A percentile compares a stretch with the other conserved stretches of the same genome.
Evolutionary conservation across 805 yeast genomes (phyloP).

Genomic region (Starmerella cellae): DNA sequence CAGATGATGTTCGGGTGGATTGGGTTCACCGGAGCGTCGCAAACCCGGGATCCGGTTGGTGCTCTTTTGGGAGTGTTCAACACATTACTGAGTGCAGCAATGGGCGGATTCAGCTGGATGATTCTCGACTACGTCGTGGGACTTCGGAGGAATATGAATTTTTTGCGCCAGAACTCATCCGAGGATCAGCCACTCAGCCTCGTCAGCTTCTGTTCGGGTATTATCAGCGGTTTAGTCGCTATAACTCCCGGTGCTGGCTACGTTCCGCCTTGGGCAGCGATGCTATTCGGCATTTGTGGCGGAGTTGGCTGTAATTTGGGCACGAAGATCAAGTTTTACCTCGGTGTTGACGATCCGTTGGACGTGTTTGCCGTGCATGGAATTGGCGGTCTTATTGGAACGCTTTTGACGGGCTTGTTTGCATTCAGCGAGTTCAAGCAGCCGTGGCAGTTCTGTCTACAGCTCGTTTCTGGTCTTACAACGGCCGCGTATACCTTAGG

Average conservation of each 20-base stretch:
- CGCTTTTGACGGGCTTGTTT: slow-evolving; percentile 75
- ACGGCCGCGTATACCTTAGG: slow-evolving; percentile 63
- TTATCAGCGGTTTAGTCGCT: slow-evolving; percentile 86
- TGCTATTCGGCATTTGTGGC: slow-evolving; percentile 59
- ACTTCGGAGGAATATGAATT: background rate
- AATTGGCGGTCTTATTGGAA: slow-evolving; percentile 31
- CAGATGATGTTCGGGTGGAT: slow-evolving; percentile 68
- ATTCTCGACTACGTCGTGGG: slow-evolving; percentile 29
- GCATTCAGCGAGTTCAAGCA: slow-evolving; percentile 53
- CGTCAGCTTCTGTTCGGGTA: slow-evolving; percentile 88
- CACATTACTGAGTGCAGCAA: slow-evolving; percentile 40
- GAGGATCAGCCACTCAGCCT: slow-evolving; percentile 58
- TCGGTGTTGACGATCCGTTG: slow-evolving; percentile 84
- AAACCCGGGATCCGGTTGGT: slow-evolving; percentile 25
- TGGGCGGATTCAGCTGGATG: slow-evolving; percentile 36
- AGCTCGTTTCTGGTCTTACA: slow-evolving; percentile 64
- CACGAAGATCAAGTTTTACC: slow-evolving; percentile 57
- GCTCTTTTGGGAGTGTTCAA: slow-evolving; percentile 41
- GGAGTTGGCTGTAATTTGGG: slow-evolving; percentile 73
- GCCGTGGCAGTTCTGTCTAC: slow-evolving; percentile 69
- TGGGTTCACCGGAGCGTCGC: slow-evolving; percentile 65
- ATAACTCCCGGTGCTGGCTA: slow-evolving; percentile 96
- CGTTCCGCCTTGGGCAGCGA: slow-evolving; percentile 73
- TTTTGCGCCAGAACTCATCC: background rate
- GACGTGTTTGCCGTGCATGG: slow-evolving; percentile 72